Base-by-base conservation (phyloP, 2,329 filamentous ascomycete species). In the Fusarium verticillioides region DNA sequence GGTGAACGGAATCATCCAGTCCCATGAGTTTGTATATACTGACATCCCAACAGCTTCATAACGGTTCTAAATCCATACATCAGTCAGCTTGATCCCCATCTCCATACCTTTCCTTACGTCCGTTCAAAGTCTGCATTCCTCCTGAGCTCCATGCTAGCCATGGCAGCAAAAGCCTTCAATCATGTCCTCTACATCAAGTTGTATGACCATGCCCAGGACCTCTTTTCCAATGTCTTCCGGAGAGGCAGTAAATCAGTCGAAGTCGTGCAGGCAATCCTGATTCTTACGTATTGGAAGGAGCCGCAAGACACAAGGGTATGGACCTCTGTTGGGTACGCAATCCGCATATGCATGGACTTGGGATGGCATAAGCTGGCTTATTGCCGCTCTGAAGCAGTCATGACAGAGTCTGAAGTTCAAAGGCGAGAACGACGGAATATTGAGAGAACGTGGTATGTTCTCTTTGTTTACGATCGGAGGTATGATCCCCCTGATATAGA, bases 361-460 rank as follows among this genome's bases (percentile, higher is more conserved):
- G 42, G 56, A 12, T 58, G 56, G 54, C 39, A 58, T 19, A 58
- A 26, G 26, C 26, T 26, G 5, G 26, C 26, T 4, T 26, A 26
- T 26, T 26, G 4, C 26, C 26, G 26, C 26, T 4, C 26, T 26
- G 26, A 4, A 26, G 26, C 4, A 6, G 2, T 5, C 4, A 6
- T 2, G 10, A 5, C 11, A 21, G 21, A 34, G 16, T 16, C 53
- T 11, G 53, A 57, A 1, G 15, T 1, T 1, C n/a, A 36, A 13
- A 58, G 16, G 11, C 19, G 42, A 58, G 56, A 58, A 4, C 40
- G 32, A 8, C 23, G 56, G 1, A 58, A 30, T 16, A 6, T 58
- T 18, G 56, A 58, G 40, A 49, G 56, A 4, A 49, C 56, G 4
- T 58, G 56, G 56, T 58, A 49, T n/a, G 56, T 58, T 26, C 32